Evolutionary conservation across 2,329 filamentous ascomycete species (phyloP).

Genomic region (Aspergillus phoenicis): DNA sequence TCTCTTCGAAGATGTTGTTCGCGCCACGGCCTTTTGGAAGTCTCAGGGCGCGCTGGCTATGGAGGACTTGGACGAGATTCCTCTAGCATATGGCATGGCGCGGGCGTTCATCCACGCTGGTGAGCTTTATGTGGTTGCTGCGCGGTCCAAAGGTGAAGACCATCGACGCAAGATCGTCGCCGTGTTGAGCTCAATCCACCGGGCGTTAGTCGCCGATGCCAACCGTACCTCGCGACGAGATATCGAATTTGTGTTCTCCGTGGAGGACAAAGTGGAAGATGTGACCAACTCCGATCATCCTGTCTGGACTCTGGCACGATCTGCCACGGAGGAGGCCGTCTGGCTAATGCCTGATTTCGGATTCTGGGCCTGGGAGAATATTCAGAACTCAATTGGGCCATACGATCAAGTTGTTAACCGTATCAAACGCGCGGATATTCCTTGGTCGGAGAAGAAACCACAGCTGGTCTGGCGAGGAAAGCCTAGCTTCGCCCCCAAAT

Average conservation of each 20-base stretch:
- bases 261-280: slow-evolving; percentile 49
- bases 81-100: slow-evolving; percentile 36
- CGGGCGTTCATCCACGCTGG: slow-evolving; percentile 38
- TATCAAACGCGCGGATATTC: slow-evolving; percentile 30
- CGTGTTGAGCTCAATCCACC: slow-evolving; percentile 52
- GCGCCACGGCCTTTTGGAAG: slow-evolving; percentile 35
- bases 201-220: slow-evolving; percentile 48
- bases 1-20: slow-evolving; percentile 39
- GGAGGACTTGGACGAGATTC: slow-evolving; percentile 33
- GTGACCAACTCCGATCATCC: slow-evolving; percentile 37
- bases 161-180: slow-evolving; percentile 44
- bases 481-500: slow-evolving; percentile 44
- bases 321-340: slow-evolving; percentile 42
- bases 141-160: slow-evolving; percentile 37
- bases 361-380: slow-evolving; percentile 53
- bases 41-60: slow-evolving; percentile 27
- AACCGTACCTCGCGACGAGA: slow-evolving; percentile 40
- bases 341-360: slow-evolving; percentile 59
- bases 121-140: slow-evolving; percentile 35
- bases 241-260: slow-evolving; percentile 52
- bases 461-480: slow-evolving; percentile 56
- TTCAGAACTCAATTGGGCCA: slow-evolving; percentile 37
- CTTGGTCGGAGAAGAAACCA: slow-evolving; percentile 42
- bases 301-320: slow-evolving; percentile 49
- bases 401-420: slow-evolving; percentile 41